phyloP scores from a whole-genome alignment of 108 stramenopile genomes.

The Fragilaria crotonensis region DNA sequence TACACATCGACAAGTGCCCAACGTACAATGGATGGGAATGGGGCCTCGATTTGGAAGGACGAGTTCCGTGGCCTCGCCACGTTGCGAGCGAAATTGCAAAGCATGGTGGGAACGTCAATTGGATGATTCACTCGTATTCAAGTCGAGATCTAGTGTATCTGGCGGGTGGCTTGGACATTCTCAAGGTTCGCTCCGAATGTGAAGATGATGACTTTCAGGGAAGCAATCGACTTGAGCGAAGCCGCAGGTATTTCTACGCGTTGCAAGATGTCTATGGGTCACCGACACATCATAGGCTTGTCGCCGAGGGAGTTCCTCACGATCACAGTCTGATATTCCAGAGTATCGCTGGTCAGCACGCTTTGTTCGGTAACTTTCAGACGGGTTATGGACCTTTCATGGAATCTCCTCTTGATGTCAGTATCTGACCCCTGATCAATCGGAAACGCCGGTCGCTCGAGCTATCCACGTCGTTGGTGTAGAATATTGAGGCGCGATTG shows the following conservation, averaged over 20 bases:
- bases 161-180: constrained; percentile 51
- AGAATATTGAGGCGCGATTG: too few relatives aligned
- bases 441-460: too few relatives aligned
- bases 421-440: too few relatives aligned
- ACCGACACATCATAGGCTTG: constrained; percentile 37
- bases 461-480: too few relatives aligned
- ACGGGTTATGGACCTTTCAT: too few relatives aligned
- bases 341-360: constrained; percentile 36
- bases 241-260: constrained; percentile 36
- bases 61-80: constrained; percentile 38
- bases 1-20: constrained; percentile 25
- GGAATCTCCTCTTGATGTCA: too few relatives aligned
- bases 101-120: constrained; percentile 6
- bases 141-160: constrained; percentile 57
- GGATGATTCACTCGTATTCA: constrained; percentile 39
- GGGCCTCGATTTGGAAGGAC: constrained; percentile 52
- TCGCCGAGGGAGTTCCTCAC: constrained; percentile 56
- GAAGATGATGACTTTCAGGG: constrained; percentile 61
- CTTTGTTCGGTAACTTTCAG: constrained; percentile 44
- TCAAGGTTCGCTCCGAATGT: constrained; percentile 42
- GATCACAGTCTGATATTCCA: constrained; percentile 74
- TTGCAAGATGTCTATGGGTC: constrained; percentile 9
- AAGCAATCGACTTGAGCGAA: constrained; percentile 42
- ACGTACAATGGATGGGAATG: constrained; percentile 70
- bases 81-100: constrained; percentile 15